A percentile compares a stretch with the other conserved stretches of the same genome.
phyloP scores from a whole-genome alignment of 345 rosid species.

The Syzygium jambos region DNA sequence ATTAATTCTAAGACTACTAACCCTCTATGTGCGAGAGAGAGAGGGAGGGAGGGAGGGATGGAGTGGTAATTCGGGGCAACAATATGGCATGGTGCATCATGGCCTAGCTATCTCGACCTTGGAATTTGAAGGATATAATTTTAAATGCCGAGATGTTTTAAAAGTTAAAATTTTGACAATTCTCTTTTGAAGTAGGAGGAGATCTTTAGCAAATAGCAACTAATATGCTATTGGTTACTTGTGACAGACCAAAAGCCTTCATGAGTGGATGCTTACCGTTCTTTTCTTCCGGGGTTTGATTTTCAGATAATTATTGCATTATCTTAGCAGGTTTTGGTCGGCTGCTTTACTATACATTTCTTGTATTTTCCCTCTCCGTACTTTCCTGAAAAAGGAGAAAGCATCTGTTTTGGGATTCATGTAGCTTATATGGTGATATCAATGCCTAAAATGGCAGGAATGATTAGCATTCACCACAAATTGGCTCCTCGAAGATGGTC shows the following conservation, averaged over 20 bases:
- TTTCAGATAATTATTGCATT: too few species aligned
- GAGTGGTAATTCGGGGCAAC: too few species aligned
- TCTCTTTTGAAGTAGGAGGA: background rate
- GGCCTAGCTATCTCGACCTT: background rate
- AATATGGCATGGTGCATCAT: too few species aligned
- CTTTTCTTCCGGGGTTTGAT: background rate
- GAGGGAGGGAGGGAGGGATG: too few species aligned
- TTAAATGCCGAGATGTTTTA: too few species aligned
- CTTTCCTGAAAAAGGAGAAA: background rate
- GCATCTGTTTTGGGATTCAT: background rate
- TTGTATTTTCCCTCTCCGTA: background rate
- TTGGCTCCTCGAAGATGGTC: background rate
- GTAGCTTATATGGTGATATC: background rate
- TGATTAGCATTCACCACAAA: background rate
- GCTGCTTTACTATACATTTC: background rate
- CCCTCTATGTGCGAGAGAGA: too few species aligned
- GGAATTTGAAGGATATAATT: too few species aligned
- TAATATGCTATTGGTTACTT: background rate
- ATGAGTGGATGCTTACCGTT: background rate
- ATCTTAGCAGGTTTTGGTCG: background rate
- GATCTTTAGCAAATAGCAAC: background rate
- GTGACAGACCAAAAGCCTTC: background rate
- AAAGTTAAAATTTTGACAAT: too few species aligned
- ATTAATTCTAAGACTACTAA: too few species aligned
- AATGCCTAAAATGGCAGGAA: background rate